phyloP scores from a whole-genome alignment of 805 yeast species.

The Suhomyces pyralidae region DNA sequence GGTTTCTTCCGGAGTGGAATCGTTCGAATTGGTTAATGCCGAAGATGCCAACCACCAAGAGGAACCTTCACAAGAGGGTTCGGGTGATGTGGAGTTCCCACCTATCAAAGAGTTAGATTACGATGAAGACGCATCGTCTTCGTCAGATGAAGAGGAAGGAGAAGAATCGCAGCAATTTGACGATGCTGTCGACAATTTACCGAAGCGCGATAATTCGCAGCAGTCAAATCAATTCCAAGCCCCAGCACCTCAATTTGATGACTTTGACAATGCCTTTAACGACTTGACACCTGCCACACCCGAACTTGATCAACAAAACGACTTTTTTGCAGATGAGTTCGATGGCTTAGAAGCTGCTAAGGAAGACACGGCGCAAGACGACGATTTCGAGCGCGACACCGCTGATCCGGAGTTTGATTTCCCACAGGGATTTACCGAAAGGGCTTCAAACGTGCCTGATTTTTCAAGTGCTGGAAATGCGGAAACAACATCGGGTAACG shows the following conservation, averaged over 20 bases:
- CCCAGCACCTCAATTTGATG: slow-evolving; percentile 17
- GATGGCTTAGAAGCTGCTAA: slow-evolving; percentile 35
- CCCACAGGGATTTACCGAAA: slow-evolving; percentile 28
- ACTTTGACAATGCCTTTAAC: slow-evolving; percentile 36
- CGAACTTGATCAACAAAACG: slow-evolving; percentile 14
- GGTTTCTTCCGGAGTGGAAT: slow-evolving; percentile 45
- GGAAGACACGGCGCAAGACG: slow-evolving; percentile 25
- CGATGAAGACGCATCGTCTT: slow-evolving; percentile 49
- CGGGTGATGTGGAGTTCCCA: slow-evolving; percentile 51
- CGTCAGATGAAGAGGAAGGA: slow-evolving; percentile 22
- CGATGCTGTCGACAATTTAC: slow-evolving; percentile 33
- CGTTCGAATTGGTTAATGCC: slow-evolving; percentile 53
- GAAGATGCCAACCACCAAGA: slow-evolving; percentile 37
- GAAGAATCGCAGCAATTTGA: slow-evolving; percentile 33
- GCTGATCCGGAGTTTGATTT: slow-evolving; percentile 23
- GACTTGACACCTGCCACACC: slow-evolving; percentile 35
- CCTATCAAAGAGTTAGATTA: slow-evolving; percentile 56
- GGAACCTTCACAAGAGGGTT: slow-evolving; percentile 1
- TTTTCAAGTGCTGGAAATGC: slow-evolving; percentile 11
- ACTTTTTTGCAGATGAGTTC: slow-evolving; percentile 38
- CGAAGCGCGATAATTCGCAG: slow-evolving; percentile 1
- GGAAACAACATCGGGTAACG: slow-evolving; percentile 33
- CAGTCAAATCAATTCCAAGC: background rate
- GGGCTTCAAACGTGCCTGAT: slow-evolving; percentile 11
- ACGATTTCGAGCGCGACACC: slow-evolving; percentile 20